Evolutionary conservation across 352 stramenopile species (phyloP).

Genomic region (Pythium utonaiense): DNA sequence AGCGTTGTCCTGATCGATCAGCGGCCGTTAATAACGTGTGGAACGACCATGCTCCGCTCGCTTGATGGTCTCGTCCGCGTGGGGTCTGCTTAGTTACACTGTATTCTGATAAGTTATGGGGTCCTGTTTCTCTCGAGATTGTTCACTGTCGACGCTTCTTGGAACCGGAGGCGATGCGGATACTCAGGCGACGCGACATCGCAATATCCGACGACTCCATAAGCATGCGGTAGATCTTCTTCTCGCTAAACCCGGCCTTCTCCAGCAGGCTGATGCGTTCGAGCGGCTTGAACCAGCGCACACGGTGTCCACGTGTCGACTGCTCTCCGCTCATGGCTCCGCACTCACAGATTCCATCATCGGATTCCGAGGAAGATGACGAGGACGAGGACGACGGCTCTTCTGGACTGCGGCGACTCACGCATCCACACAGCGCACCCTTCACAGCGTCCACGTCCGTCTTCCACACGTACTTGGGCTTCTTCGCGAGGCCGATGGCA

Average conservation of each 20-base stretch:
- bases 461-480: conserved; percentile 34
- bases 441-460: conserved; percentile 29
- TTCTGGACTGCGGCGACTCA: neutral
- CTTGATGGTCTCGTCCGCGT: no score
- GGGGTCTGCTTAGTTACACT: no score
- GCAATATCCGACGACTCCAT: conserved; percentile 28
- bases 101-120: neutral
- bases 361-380: conserved; percentile 6
- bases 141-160: neutral
- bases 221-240: conserved; percentile 31
- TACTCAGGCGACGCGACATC: conserved; percentile 22
- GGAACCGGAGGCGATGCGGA: neutral
- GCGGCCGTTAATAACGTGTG: no score
- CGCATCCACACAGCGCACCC: conserved; percentile 7
- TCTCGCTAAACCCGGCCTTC: conserved; percentile 28
- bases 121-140: neutral
- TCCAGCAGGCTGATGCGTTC: conserved; percentile 26
- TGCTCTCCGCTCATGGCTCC: neutral
- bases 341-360: conserved; percentile 12
- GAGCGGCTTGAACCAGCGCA: conserved; percentile 28
- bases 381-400: conserved; percentile 6
- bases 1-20: no score
- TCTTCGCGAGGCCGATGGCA: conserved; percentile 36
- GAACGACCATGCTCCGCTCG: no score
- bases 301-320: conserved; percentile 2